Conservation (phyloP, 805 yeast species). For the Monosporozyma aerobia region DNA sequence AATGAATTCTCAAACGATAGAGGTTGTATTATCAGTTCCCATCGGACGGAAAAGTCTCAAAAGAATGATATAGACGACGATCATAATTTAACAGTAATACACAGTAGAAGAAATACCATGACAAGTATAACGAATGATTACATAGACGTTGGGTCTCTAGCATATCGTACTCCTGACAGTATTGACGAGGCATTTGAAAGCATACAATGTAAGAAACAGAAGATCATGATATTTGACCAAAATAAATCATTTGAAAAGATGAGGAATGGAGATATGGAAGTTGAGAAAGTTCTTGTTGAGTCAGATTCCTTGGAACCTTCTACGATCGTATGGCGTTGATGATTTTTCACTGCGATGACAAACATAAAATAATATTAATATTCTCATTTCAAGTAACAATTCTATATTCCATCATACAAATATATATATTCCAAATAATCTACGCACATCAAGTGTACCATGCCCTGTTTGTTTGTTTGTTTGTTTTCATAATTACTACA, state of each 20-base stretch:
- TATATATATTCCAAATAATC: neutral
- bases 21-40: neutral
- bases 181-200: slow-evolving; percentile 16
- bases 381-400: neutral
- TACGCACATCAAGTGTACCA: neutral
- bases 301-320: neutral
- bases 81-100: neutral
- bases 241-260: neutral
- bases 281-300: neutral
- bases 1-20: neutral
- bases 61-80: neutral
- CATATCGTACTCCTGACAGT: slow-evolving; percentile 6
- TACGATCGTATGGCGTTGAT: neutral
- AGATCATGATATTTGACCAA: slow-evolving; percentile 14
- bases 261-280: neutral
- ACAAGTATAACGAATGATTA: slow-evolving; percentile 10
- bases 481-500: neutral
- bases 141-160: slow-evolving; percentile 19
- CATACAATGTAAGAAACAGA: slow-evolving; percentile 24
- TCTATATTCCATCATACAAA: neutral
- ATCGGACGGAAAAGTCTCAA: neutral
- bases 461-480: neutral
- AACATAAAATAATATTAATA: neutral
- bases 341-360: too few relatives aligned
- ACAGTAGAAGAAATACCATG: neutral